These are phyloP conservation scores for Stellera chamaejasme DNA, from an alignment of 345 rosid species.

Conservation along the genomic window DNA sequence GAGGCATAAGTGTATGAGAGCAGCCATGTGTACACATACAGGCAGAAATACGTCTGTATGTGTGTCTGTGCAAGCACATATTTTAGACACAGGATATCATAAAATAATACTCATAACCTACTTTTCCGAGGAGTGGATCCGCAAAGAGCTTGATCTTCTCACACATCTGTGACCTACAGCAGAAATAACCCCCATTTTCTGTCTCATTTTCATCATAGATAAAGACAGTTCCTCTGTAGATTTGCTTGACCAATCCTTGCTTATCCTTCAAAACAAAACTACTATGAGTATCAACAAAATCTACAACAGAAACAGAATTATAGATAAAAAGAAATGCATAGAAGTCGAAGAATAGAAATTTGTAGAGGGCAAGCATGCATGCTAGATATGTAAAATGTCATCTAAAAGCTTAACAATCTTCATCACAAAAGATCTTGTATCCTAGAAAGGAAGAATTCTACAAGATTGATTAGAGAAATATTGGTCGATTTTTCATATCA, in stretches of 20 bases:
- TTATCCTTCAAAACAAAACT: conserved; percentile 46
- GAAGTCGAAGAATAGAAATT: no score
- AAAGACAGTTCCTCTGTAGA: conserved; percentile 76
- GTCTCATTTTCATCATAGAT: conserved; percentile 55
- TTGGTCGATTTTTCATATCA: neutral
- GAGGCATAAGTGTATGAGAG: conserved; percentile 14
- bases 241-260: conserved; percentile 80
- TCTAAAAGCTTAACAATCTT: no score
- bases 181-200: conserved; percentile 80
- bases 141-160: conserved; percentile 61
- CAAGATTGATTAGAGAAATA: no score
- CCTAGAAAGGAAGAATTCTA: no score
- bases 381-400: neutral
- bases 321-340: no score
- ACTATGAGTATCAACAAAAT: no score
- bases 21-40: neutral
- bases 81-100: neutral
- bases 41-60: neutral
- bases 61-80: no score
- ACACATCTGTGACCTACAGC: conserved; percentile 64
- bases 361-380: neutral
- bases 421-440: no score
- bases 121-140: conserved; percentile 49
- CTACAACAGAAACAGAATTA: no score
- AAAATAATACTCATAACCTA: conserved; percentile 13